Evolutionary conservation across 2,329 filamentous ascomycete genomes (phyloP).

Genomic region (Colletotrichum aenigma): DNA sequence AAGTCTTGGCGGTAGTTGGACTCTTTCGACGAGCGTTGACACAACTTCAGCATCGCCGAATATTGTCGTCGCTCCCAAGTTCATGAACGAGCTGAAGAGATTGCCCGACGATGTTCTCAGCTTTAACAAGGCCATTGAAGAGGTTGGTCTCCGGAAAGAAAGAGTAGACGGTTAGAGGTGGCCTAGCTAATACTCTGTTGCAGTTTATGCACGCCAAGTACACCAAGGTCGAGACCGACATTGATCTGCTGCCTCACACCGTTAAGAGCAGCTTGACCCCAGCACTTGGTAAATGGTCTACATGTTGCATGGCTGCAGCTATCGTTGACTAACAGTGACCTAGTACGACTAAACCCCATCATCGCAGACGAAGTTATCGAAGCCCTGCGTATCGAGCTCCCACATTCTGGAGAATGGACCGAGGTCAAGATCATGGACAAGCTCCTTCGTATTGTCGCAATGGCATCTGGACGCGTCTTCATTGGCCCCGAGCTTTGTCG

Average conservation of each 20-base stretch:
- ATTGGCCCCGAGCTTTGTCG: conserved; percentile 51
- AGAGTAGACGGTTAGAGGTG: not conserved
- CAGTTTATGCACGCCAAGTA: conserved; percentile 36
- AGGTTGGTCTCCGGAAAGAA: not conserved
- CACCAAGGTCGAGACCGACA: conserved; percentile 30
- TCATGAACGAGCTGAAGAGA: conserved; percentile 33
- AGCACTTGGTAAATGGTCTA: conserved; percentile 26
- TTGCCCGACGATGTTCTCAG: conserved; percentile 35
- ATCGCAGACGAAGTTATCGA: conserved; percentile 42
- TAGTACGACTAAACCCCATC: conserved; percentile 38
- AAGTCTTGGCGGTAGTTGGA: not conserved
- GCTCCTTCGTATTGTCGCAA: conserved; percentile 49
- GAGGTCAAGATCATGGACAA: conserved; percentile 41
- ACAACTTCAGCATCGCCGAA: conserved; percentile 22
- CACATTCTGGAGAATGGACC: conserved; percentile 42
- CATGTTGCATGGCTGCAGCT: not conserved
- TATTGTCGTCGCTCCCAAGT: conserved; percentile 33
- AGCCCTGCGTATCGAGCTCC: conserved; percentile 36
- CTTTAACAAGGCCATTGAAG: conserved; percentile 28
- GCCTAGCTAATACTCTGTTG: not conserved
- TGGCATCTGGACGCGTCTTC: conserved; percentile 51
- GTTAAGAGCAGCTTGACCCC: conserved; percentile 38
- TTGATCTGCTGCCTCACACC: conserved; percentile 26
- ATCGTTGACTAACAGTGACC: not conserved
- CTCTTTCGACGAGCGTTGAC: not conserved